phyloP scores from a whole-genome alignment of 1,284 basidiomycete genomes.

The Puccinia horiana region DNA sequence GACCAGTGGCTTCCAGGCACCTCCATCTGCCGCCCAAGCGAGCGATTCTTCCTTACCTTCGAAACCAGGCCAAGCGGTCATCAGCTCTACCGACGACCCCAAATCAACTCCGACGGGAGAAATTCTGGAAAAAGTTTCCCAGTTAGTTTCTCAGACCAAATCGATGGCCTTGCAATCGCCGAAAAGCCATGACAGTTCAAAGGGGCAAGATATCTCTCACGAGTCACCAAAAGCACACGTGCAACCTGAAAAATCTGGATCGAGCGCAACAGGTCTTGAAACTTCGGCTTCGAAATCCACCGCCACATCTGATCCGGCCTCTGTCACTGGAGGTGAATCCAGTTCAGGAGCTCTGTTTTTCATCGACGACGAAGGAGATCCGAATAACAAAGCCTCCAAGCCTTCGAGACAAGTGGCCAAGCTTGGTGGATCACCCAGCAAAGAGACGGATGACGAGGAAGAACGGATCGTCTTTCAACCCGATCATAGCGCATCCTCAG shows the following conservation, averaged over 20 bases:
- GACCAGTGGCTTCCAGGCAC: neutral
- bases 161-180: neutral
- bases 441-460: conserved; percentile 32
- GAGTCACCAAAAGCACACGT: neutral
- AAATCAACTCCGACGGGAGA: neutral
- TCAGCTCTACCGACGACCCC: neutral
- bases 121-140: neutral
- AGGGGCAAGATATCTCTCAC: neutral
- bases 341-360: neutral
- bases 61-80: neutral
- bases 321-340: neutral
- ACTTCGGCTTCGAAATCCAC: neutral
- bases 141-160: neutral
- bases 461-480: conserved; percentile 28
- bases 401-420: neutral
- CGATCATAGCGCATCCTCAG: neutral
- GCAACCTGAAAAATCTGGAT: neutral
- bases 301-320: neutral
- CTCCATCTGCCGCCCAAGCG: neutral
- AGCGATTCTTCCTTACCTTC: neutral
- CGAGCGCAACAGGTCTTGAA: too few relatives aligned
- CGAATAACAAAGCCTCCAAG: neutral
- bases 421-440: neutral
- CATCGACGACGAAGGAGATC: conserved; percentile 17
- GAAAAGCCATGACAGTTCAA: neutral